These are phyloP conservation scores for Monilinia aucupariae DNA, from an alignment of 2,329 filamentous ascomycete genomes.

Conservation along the genomic window DNA sequence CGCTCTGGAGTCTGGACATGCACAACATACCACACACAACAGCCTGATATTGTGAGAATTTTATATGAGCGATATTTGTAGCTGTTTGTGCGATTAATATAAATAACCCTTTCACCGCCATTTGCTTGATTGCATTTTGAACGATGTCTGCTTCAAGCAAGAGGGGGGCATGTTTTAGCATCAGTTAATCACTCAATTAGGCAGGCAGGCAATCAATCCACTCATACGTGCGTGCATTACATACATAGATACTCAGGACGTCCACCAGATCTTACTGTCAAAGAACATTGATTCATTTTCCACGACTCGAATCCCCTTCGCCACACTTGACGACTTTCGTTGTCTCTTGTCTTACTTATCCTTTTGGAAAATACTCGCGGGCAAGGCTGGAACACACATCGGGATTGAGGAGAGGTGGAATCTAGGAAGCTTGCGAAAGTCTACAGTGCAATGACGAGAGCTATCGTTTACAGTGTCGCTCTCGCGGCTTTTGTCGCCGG, in stretches of 20 bases:
- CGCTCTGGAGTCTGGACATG: not conserved
- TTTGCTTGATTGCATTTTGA: not conserved
- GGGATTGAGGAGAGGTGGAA: slow-evolving; percentile 16
- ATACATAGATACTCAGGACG: not conserved
- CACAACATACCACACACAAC: slow-evolving; percentile 4
- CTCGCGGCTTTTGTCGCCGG: slow-evolving; percentile 41
- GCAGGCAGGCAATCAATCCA: not conserved
- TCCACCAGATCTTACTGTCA: not conserved
- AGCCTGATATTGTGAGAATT: not conserved
- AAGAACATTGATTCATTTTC: not conserved
- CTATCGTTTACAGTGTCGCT: slow-evolving; percentile 39
- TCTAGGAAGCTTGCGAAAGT: slow-evolving; percentile 7
- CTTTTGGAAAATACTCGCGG: not conserved
- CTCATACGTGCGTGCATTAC: slow-evolving; percentile 1
- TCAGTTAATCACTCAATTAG: not conserved
- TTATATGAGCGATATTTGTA: not conserved
- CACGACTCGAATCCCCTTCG: slow-evolving; percentile 1
- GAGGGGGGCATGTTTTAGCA: not conserved
- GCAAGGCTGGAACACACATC: slow-evolving; percentile 17
- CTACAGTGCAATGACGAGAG: slow-evolving; percentile 39
- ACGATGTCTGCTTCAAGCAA: not conserved
- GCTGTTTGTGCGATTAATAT: not conserved
- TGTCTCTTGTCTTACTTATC: not conserved
- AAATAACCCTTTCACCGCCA: not conserved
- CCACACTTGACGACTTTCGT: not conserved